Evolutionary conservation across 2,329 filamentous ascomycete genomes (phyloP), one percentile per base, ranked within the genome.

Genomic region (Aspergillus puulaauensis): DNA sequence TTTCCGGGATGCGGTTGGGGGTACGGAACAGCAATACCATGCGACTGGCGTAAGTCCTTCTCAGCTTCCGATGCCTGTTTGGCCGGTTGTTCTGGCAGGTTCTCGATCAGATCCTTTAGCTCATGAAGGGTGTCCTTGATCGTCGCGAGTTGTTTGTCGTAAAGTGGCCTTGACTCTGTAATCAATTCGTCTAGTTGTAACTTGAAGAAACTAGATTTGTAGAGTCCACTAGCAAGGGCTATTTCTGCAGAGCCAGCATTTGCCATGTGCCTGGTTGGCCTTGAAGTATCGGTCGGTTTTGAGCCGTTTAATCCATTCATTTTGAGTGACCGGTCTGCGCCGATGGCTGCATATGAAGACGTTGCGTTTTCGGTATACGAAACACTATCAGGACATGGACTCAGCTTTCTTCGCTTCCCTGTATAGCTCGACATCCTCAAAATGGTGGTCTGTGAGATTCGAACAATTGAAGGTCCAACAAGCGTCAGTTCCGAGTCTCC

Each of bases 21-120:
- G 69, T 91, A 97, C 0, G 95, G 95, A 48, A 96, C 83, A n/a
- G 79, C 75, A 57, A 96, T 82, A 49, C 85, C 85, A 68, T 87
- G 81, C 41, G 82, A 81, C 73, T 86, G 88, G 65, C 90, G 85
- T 66, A 86, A 68, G 21, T 90, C 83, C 60, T 83, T 84, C 69
- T 87, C 80, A 0, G 90, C 91, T 65, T 95, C 86, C 35, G 76
- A 65, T 52, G 95, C 79, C 33, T 77, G 66, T 48, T 82, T 74
- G 23, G 83, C 72, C 15, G 77, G 75, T 52, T 77, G 77, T 47
- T 80, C 75, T 14, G 83, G 80, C 37, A 88, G 78, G 17, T 75
- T 71, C 72, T 88, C 85, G 62, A 89, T 84, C 17, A 80, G 73
- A 31, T 69, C 72, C 66, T 86, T 87, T 52, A 88, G 64, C 54